phyloP scores from a whole-genome alignment of 306 rosid species.

The Canavalia ensiformis region DNA sequence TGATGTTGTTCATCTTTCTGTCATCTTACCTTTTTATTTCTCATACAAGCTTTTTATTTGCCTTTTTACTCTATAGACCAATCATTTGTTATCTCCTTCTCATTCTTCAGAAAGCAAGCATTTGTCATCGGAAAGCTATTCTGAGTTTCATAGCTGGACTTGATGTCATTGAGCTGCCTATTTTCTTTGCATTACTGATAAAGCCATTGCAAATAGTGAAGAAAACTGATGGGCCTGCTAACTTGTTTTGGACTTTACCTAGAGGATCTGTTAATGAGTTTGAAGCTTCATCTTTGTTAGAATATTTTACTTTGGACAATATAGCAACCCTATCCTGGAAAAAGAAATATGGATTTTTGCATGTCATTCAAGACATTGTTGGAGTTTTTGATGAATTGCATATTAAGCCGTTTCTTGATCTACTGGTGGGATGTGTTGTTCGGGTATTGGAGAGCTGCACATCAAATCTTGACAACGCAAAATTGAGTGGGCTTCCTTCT shows the following conservation, averaged over 20 bases:
- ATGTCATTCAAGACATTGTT: conserved; percentile 86
- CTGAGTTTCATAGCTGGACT: conserved; percentile 82
- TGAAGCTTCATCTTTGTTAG: conserved; percentile 62
- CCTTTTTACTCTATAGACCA: conserved; percentile 29
- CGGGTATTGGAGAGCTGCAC: conserved; percentile 87
- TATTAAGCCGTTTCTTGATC: conserved; percentile 79
- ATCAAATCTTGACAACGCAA: conserved; percentile 61
- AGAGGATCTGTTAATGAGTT: conserved; percentile 57
- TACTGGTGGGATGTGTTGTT: conserved; percentile 85
- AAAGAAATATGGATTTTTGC: conserved; percentile 86
- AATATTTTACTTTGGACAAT: conserved; percentile 71
- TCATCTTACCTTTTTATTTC: neutral
- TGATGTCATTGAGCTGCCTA: conserved; percentile 84
- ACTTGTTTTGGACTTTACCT: conserved; percentile 72
- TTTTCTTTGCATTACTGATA: conserved; percentile 82
- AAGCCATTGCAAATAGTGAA: conserved; percentile 77
- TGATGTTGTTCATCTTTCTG: conserved; percentile 21
- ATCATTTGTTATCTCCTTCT: conserved; percentile 23
- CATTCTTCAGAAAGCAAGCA: conserved; percentile 74
- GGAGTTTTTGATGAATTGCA: conserved; percentile 86
- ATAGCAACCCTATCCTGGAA: conserved; percentile 75
- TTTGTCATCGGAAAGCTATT: conserved; percentile 86
- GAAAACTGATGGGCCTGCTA: conserved; percentile 66
- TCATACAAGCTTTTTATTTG: conserved; percentile 16
- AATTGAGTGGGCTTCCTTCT: conserved; percentile 50